Conservation (phyloP, 1,139 yeast species). For the Pichia cactophila region DNA sequence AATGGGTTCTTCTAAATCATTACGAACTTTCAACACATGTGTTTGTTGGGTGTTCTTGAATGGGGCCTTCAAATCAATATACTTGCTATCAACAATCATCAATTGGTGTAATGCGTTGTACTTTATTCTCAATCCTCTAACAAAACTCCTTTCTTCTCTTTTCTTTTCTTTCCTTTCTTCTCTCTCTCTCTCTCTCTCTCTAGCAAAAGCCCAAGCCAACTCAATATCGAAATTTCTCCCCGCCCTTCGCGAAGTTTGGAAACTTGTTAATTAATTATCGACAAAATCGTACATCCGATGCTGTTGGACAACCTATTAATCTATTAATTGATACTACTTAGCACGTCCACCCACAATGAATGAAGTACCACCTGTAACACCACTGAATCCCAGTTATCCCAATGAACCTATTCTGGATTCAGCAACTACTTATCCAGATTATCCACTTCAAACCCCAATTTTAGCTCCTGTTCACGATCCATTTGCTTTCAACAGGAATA, state of each 20-base stretch:
- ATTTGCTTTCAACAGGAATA: conserved; percentile 3
- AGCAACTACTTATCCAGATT: neutral
- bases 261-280: too few relatives aligned
- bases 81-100: conserved; percentile 57
- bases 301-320: too few relatives aligned
- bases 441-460: neutral
- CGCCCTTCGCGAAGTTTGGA: too few relatives aligned
- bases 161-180: too few relatives aligned
- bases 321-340: too few relatives aligned
- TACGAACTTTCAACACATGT: conserved; percentile 59
- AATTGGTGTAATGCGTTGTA: neutral
- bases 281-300: too few relatives aligned
- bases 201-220: too few relatives aligned
- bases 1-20: conserved; percentile 44
- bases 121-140: neutral
- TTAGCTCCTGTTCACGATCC: neutral
- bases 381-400: neutral
- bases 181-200: too few relatives aligned
- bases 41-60: conserved; percentile 61
- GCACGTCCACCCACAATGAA: neutral
- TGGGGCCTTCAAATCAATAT: conserved; percentile 61
- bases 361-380: neutral
- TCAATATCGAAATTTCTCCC: too few relatives aligned
- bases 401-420: neutral
- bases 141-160: neutral